These are phyloP conservation scores for Sicyos edulis DNA, from an alignment of 306 rosid species.

Conservation along the genomic window DNA sequence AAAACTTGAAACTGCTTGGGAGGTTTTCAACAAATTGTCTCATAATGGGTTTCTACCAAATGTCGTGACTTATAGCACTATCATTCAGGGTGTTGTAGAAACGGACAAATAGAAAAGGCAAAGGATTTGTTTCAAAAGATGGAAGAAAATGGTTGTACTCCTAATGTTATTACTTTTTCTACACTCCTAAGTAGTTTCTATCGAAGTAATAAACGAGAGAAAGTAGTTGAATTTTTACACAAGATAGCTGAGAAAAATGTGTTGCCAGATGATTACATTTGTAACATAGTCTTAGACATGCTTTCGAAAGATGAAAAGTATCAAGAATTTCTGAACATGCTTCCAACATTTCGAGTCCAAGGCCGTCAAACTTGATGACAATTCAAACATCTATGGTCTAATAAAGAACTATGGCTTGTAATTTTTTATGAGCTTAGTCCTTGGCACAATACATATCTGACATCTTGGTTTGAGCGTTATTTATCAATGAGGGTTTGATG, in stretches of 20 bases:
- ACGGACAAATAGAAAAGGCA: constrained; percentile 34
- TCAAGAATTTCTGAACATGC: constrained; percentile 31
- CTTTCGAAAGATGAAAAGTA: constrained; percentile 31
- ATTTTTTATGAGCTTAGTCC: neutral
- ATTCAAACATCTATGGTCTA: neutral
- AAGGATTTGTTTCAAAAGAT: constrained; percentile 31
- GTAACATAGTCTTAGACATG: constrained; percentile 29
- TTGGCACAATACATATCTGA: no score
- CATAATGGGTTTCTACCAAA: constrained; percentile 22
- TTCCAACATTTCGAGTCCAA: constrained; percentile 36
- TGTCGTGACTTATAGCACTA: constrained; percentile 31
- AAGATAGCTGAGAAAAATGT: constrained; percentile 29
- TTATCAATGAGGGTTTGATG: neutral
- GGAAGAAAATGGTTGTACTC: constrained; percentile 39
- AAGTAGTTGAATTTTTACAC: constrained; percentile 43
- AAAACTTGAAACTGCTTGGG: constrained; percentile 3
- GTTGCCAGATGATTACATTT: constrained; percentile 32
- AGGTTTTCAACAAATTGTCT: constrained; percentile 26
- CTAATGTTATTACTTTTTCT: constrained; percentile 27
- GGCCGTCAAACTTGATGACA: neutral
- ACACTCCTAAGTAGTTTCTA: constrained; percentile 36
- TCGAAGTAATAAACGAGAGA: constrained; percentile 24
- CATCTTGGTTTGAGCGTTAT: no score
- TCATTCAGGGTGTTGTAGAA: constrained; percentile 41
- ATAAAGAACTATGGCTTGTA: neutral